Base-by-base conservation (phyloP, 352 stramenopile genomes). In the Phytophthora tentaculata region DNA sequence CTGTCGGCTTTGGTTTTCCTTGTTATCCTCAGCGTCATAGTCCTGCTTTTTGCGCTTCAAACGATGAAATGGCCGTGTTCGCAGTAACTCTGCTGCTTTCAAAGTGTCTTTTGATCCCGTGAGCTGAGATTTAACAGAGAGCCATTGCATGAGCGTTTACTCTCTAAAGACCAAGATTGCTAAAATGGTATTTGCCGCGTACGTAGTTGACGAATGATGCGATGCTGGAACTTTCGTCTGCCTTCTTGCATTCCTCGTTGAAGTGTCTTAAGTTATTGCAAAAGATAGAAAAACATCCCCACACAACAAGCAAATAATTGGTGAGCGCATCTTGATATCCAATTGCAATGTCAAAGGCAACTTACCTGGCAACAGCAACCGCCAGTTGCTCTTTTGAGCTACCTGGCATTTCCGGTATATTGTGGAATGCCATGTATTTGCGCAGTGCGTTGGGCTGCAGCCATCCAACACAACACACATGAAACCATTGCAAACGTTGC, bases 201-300 rank as follows among this genome's bases (percentile, higher is more conserved):
- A 94, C 86, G 32, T 89, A 94, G 44, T 74, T 71, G 26, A 92
- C 64, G 23, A 93, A 93, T 20, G 80, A 86, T 32, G 77, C 57
- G 43, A 94, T 92, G 44, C 77, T 90, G 16, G 67, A 69, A 28
- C 74, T 67, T 70, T 94, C 86, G 43, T 94, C 81, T 4, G 80
- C 64, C 23, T 72, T 76, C 47, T 88, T 78, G 67, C 84, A 88
- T 45, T 81, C 80, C n/a, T 90, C 68, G 17, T 77, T 80, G 59
- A 92, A 92, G 66, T 92, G 86, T 28, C 85, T 91, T 8, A 54
- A 20, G 16, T 24, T 35, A 35, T 29, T 49, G 5, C 24, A 55
- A 74, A 64, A 53, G 12, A 19, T 48, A 2, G 6, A 10, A 47
- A 44, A 44, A 49, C 5, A 26, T 20, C n/a, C n/a, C n/a, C n/a